phyloP scores from a whole-genome alignment of 768 basidiomycete genomes.

The Suillus brevipes region DNA sequence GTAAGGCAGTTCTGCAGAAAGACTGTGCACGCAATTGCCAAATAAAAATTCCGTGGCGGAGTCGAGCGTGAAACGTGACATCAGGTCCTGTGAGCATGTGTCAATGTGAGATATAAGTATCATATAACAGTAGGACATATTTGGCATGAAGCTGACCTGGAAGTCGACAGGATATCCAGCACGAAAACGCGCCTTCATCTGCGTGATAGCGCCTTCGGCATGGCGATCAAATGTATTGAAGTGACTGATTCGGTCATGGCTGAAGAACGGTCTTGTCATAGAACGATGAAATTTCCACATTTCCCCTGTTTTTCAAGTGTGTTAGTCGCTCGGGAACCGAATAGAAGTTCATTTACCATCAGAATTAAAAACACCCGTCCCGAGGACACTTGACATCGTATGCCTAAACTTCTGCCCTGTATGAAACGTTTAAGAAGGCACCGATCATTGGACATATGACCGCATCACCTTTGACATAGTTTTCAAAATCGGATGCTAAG shows the following conservation, averaged over 20 bases:
- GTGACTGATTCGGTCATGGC: slow-evolving; percentile 56
- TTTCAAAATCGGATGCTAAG: slow-evolving; percentile 56
- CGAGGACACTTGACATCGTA: slow-evolving; percentile 50
- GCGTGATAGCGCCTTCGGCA: slow-evolving; percentile 42
- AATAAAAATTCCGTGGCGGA: slow-evolving; percentile 68
- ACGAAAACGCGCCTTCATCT: slow-evolving; percentile 48
- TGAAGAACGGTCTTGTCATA: slow-evolving; percentile 66
- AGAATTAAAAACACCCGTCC: slow-evolving; percentile 68
- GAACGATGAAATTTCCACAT: slow-evolving; percentile 67
- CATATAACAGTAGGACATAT: slow-evolving; percentile 2
- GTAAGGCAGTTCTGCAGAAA: slow-evolving; percentile 52
- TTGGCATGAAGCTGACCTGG: slow-evolving; percentile 36
- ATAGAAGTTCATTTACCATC: slow-evolving; percentile 44
- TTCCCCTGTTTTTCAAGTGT: slow-evolving; percentile 33
- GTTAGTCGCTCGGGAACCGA: neutral
- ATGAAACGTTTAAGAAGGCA: neutral
- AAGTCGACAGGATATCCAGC: slow-evolving; percentile 59
- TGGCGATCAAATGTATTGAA: slow-evolving; percentile 63
- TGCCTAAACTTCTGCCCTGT: slow-evolving; percentile 38
- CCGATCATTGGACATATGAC: neutral
- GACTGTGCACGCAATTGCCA: slow-evolving; percentile 54
- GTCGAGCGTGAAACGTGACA: slow-evolving; percentile 66
- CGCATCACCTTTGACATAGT: slow-evolving; percentile 54
- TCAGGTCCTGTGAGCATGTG: slow-evolving; percentile 43
- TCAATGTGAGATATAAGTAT: neutral